Conservation (phyloP, 441 rosid genomes). For the Melastoma candidum region DNA sequence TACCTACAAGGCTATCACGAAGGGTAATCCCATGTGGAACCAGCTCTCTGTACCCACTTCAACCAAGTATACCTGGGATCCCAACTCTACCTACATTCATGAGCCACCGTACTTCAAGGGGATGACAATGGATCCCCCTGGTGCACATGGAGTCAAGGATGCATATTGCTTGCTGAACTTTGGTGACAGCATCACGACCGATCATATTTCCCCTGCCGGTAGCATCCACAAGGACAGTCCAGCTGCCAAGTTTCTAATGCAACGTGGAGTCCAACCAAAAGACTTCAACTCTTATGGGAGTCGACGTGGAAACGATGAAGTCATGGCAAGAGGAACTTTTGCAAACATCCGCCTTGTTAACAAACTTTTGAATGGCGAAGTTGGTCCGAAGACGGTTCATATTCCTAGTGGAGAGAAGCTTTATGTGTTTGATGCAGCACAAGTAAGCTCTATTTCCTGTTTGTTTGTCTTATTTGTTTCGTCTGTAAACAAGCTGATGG, state of each 20-base stretch:
- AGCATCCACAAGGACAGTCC: conserved; percentile 36
- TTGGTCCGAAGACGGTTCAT: conserved; percentile 51
- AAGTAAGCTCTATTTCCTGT: conserved; percentile 25
- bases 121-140: conserved; percentile 46
- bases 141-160: conserved; percentile 50
- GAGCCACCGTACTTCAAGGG: conserved; percentile 55
- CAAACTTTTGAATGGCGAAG: conserved; percentile 24
- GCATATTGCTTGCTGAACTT: conserved; percentile 52
- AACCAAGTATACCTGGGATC: conserved; percentile 43
- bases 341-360: conserved; percentile 8
- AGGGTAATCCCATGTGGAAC: conserved; percentile 55
- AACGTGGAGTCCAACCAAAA: conserved; percentile 2
- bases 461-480: neutral
- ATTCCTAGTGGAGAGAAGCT: conserved; percentile 54
- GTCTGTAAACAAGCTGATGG: neutral
- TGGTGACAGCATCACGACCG: conserved; percentile 57
- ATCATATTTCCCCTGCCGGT: conserved; percentile 64
- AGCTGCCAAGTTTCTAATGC: conserved; percentile 5
- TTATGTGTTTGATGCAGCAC: conserved; percentile 49
- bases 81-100: conserved; percentile 47
- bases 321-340: conserved; percentile 8
- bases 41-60: conserved; percentile 36
- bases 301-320: conserved; percentile 4
- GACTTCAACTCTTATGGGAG: conserved; percentile 11
- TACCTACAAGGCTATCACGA: conserved; percentile 42